Evolutionary conservation across 129 eudicot genomes (phyloP), one percentile per base, ranked within the genome.

Genomic region (Dittrichia graveolens): DNA sequence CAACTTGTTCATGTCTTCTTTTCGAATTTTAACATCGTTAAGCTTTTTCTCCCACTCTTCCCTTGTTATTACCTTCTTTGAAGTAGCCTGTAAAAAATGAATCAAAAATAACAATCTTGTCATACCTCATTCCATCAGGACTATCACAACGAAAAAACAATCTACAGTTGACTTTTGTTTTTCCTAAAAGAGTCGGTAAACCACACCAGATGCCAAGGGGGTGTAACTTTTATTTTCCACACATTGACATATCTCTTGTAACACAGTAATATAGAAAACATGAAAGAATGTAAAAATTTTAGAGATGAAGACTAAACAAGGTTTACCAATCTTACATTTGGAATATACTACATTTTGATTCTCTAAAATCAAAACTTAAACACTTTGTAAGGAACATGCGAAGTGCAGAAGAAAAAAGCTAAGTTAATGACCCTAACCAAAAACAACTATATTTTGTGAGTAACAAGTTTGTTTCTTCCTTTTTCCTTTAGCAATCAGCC

Each of bases 31-130:
- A 41, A 90, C 97, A 80, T 84, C 87, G 50, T 58, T 82, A 48
- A 90, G 96, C 89, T 80, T 94, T 71, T 88, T 94, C 85, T 94
- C 99, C 99, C 99, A 94, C 59, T 94, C 99, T 14, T 79, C 93
- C 73, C 90, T 88, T 43, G 93, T 94, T 76, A 94, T 90, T 8
- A 94, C 77, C 80, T 88, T 90, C 88, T 88, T 94, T 47, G 95
- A 82, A 34, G 93, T 71, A 73, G 96, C 93, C 97, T 94, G 53
- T 31, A 43, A 14, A 54, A 45, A 57, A 61, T 24, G 7, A 72
- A 44, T 45, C n/a, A 11, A 14, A 47, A 46, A 45, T 55, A 57
- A 55, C 55, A 16, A 16, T 14, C 13, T 18, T 39, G 44, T 47
- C 15, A 65, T 15, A 69, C 43, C 75, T 53, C 59, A 53, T 53